These are phyloP conservation scores for Penicillium frequentans DNA, from an alignment of 2,329 filamentous ascomycete species.

Conservation along the genomic window DNA sequence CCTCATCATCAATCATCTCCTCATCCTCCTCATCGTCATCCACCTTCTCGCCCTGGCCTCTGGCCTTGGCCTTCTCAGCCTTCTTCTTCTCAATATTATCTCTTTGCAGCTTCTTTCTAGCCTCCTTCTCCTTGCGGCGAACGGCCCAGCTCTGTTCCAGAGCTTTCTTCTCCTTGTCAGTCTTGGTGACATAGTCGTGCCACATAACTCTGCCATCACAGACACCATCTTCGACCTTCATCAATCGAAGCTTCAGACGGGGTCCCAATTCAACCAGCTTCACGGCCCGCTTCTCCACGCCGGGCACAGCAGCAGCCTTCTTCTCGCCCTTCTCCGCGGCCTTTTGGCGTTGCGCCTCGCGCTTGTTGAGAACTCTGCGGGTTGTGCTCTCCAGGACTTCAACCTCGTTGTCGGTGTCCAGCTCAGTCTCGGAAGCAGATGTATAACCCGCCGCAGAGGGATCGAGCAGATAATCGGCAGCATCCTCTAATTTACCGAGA, in stretches of 20 bases:
- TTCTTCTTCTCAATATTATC: conserved; percentile 89
- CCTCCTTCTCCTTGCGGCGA: conserved; percentile 79
- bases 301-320: conserved; percentile 41
- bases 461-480: conserved; percentile 91
- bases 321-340: conserved; percentile 44
- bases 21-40: conserved; percentile 52
- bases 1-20: conserved; percentile 52
- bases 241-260: conserved; percentile 81
- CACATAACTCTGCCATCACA: conserved; percentile 92
- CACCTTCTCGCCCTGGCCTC: conserved; percentile 44
- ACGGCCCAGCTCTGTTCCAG: conserved; percentile 84
- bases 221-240: conserved; percentile 93
- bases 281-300: conserved; percentile 80
- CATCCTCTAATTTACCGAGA: conserved; percentile 85
- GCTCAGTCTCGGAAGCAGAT: conserved; percentile 87
- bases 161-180: conserved; percentile 70
- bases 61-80: conserved; percentile 58
- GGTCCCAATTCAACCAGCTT: conserved; percentile 92
- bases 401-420: conserved; percentile 93
- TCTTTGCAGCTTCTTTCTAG: conserved; percentile 78
- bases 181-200: conserved; percentile 93
- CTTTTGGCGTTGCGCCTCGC: conserved; percentile 51
- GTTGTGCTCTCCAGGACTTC: conserved; percentile 66
- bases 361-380: conserved; percentile 55
- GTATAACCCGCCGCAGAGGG: conserved; percentile 78